Conservation (phyloP, 2,329 filamentous ascomycete species). For the Catunica adiposa region DNA sequence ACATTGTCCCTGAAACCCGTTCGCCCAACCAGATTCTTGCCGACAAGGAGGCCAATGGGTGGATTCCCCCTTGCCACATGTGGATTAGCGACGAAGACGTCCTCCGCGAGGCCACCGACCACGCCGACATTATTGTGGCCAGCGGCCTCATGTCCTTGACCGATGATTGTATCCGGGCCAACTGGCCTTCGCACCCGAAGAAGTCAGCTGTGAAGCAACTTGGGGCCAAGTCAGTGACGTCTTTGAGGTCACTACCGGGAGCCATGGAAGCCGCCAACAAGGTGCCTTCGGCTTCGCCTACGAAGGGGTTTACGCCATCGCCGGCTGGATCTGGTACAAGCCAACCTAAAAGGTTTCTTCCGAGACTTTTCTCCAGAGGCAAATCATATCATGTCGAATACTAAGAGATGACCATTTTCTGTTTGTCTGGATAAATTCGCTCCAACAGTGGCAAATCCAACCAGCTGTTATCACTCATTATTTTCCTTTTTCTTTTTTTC, state of each 20-base stretch:
- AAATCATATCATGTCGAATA: background rate
- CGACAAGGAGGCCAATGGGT: constrained; percentile 66
- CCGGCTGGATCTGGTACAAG: background rate
- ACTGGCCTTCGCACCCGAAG: constrained; percentile 30
- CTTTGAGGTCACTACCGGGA: background rate
- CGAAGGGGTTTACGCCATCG: background rate
- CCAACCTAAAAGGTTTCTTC: constrained; percentile 19
- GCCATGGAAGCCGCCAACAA: background rate
- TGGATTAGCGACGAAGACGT: constrained; percentile 67
- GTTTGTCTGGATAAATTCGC: background rate
- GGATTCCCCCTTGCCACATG: constrained; percentile 81
- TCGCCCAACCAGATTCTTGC: constrained; percentile 52
- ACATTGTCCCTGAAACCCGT: constrained; percentile 68
- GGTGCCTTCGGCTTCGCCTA: background rate
- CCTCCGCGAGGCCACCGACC: constrained; percentile 54
- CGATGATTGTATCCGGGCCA: constrained; percentile 76
- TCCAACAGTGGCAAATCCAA: no score
- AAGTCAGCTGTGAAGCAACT: background rate
- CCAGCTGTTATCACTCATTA: background rate
- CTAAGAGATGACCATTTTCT: background rate
- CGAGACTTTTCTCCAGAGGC: background rate
- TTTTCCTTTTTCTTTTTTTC: background rate
- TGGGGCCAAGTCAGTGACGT: background rate
- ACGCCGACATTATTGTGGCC: constrained; percentile 76
- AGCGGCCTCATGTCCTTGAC: constrained; percentile 80